Base-by-base conservation (phyloP, 768 basidiomycete species). In the Suillus weaverae region DNA sequence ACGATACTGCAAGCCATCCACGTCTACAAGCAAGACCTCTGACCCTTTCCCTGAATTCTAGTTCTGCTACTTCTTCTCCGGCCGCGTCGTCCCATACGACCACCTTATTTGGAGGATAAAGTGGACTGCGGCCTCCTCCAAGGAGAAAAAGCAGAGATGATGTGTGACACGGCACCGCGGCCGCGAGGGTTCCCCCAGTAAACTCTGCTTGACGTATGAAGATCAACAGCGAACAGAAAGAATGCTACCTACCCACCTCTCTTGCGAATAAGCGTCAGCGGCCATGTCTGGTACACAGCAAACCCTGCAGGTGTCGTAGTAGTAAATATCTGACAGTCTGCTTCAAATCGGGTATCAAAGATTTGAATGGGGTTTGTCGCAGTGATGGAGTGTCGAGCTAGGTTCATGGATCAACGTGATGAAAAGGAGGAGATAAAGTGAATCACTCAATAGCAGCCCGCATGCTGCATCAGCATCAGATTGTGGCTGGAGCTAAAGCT, bases 71-170 rank as follows among this genome's bases (percentile, higher is more conserved):
- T 73, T 95, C 91, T 66, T 80, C 79, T n/a, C 86, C 86, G 4
- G 85, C 77, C 4, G 83, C 84, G 77, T 94, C 94, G 76, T 96
- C 91, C 93, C 93, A 96, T 61, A 97, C 75, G 68, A 96, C 83
- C 62, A 95, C 91, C 79, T 97, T 96, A 78, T 96, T 96, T 35
- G 90, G 91, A 35, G 95, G 91, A 77, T 95, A 96, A 11, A 90
- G 84, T 36, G 94, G 94, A 74, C 91, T 94, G 62, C 88, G 85
- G 44, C 94, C 93, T 53, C 94, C 94, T 57, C 94, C 94, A 62
- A 95, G 81, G 55, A 96, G 86, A 76, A 95, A 94, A 57, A 95
- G 81, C 26, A 96, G 79, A 65, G 92, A 94, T 13, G 92, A 89
- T 13, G 88, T 84, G 72, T 95, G 92, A 62, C 93, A 79, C 3